Percentiles rank a stretch among this genome's conserved stretches.
Conservation (phyloP, 2,329 filamentous ascomycete genomes). For the Pseudocercospora cruenta region DNA sequence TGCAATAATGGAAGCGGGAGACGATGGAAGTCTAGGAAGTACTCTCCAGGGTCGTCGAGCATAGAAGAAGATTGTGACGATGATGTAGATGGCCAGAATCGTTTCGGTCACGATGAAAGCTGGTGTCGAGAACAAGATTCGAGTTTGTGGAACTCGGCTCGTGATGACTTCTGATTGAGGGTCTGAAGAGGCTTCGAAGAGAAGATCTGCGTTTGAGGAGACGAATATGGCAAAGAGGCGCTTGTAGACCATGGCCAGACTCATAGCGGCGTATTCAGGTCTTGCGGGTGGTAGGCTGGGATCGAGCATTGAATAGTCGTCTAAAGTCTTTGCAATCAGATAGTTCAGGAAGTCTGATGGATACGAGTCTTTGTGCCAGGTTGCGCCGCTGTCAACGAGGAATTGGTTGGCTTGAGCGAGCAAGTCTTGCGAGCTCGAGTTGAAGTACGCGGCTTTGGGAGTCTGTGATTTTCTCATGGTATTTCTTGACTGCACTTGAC, state of each 20-base stretch:
- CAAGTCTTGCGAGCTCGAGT: conserved; percentile 5
- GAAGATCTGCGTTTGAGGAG: conserved; percentile 38
- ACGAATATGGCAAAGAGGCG: too few species aligned
- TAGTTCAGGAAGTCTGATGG: conserved; percentile 54
- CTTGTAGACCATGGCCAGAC: too few species aligned
- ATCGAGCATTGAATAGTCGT: too few species aligned
- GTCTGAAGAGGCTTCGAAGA: conserved; percentile 43
- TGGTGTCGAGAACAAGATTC: conserved; percentile 54
- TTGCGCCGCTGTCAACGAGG: conserved; percentile 25
- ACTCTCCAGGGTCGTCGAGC: conserved; percentile 45
- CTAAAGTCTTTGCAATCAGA: conserved; percentile 41
- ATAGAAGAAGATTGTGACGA: conserved; percentile 53
- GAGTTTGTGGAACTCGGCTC: conserved; percentile 34
- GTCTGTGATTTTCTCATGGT: neutral
- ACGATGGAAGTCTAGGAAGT: conserved; percentile 57
- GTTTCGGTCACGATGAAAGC: conserved; percentile 53
- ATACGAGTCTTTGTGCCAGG: conserved; percentile 55
- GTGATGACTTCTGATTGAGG: neutral
- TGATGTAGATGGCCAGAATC: conserved; percentile 50
- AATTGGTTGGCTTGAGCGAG: conserved; percentile 27
- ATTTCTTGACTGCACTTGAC: conserved; percentile 32
- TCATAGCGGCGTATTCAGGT: too few species aligned
- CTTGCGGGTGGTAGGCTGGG: too few species aligned
- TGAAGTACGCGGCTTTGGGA: conserved; percentile 11
- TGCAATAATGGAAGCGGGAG: conserved; percentile 52